These are phyloP conservation scores for Botrytis sinoallii DNA, from an alignment of 2,329 filamentous ascomycete species.

Conservation along the genomic window DNA sequence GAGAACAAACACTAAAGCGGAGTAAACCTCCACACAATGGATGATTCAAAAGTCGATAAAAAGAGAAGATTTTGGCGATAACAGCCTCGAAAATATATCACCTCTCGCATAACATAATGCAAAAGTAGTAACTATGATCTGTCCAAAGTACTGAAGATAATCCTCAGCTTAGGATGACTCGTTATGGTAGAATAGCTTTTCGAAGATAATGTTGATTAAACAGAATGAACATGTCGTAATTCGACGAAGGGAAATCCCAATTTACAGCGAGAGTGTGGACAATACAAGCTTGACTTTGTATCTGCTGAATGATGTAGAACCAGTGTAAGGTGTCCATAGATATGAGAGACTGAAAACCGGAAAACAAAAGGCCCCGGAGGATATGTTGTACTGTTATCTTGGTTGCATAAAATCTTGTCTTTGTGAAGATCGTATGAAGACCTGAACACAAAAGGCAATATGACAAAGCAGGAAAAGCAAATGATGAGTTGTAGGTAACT, in stretches of 20 bases:
- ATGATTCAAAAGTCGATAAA: conserved; percentile 29
- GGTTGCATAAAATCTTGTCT: conserved; percentile 34
- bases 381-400: conserved; percentile 37
- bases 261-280: conserved; percentile 27
- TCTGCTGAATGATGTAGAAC: conserved; percentile 35
- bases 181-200: conserved; percentile 43
- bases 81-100: conserved; percentile 29
- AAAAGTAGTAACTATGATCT: conserved; percentile 61
- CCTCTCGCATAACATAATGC: conserved; percentile 37
- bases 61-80: conserved; percentile 27
- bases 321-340: conserved; percentile 37
- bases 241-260: conserved; percentile 28
- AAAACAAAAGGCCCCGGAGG: conserved; percentile 32
- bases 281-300: conserved; percentile 34
- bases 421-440: conserved; percentile 36
- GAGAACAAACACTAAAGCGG: conserved; percentile 28
- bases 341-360: conserved; percentile 37
- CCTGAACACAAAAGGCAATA: conserved; percentile 33
- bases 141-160: conserved; percentile 56
- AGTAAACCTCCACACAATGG: conserved; percentile 32
- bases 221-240: conserved; percentile 36
- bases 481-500: conserved; percentile 28
- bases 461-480: conserved; percentile 30
- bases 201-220: conserved; percentile 38
- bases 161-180: conserved; percentile 55